phyloP scores from a whole-genome alignment of 805 yeast genomes.

The Soucietia sequanensis region DNA sequence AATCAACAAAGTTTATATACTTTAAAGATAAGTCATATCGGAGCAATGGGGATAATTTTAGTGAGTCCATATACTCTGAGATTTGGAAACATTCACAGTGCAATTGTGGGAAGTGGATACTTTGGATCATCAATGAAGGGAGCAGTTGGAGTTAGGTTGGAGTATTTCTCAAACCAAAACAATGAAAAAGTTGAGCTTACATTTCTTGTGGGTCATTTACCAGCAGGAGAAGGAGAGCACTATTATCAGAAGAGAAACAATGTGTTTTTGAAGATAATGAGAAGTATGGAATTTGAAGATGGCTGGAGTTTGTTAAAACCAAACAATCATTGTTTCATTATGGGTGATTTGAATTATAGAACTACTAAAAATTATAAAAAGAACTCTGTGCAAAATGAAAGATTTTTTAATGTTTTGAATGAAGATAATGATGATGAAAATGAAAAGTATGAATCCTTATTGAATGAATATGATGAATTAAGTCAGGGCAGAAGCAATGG shows the following conservation, averaged over 20 bases:
- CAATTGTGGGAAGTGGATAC: slow-evolving; percentile 53
- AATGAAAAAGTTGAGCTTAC: slow-evolving; percentile 43
- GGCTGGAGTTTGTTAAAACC: slow-evolving; percentile 54
- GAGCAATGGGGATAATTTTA: slow-evolving; percentile 57
- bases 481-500: slow-evolving; percentile 37
- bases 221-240: slow-evolving; percentile 70
- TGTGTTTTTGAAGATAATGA: slow-evolving; percentile 50
- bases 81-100: slow-evolving; percentile 22
- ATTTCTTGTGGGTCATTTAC: slow-evolving; percentile 68
- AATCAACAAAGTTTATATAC: slow-evolving; percentile 26
- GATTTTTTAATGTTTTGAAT: too few relatives aligned
- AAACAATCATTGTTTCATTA: slow-evolving; percentile 57
- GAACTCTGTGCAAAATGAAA: slow-evolving; percentile 9
- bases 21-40: slow-evolving; percentile 45
- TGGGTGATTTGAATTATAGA: slow-evolving; percentile 89
- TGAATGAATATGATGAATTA: slow-evolving; percentile 50
- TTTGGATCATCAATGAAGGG: slow-evolving; percentile 71
- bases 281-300: slow-evolving; percentile 57
- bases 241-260: slow-evolving; percentile 49
- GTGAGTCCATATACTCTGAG: slow-evolving; percentile 44
- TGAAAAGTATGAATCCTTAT: slow-evolving; percentile 16
- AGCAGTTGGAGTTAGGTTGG: slow-evolving; percentile 60
- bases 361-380: slow-evolving; percentile 29
- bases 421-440: slow-evolving; percentile 21
- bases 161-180: slow-evolving; percentile 16